phyloP scores from a whole-genome alignment of 2,329 filamentous ascomycete genomes.

The Pseudocercospora ulei region DNA sequence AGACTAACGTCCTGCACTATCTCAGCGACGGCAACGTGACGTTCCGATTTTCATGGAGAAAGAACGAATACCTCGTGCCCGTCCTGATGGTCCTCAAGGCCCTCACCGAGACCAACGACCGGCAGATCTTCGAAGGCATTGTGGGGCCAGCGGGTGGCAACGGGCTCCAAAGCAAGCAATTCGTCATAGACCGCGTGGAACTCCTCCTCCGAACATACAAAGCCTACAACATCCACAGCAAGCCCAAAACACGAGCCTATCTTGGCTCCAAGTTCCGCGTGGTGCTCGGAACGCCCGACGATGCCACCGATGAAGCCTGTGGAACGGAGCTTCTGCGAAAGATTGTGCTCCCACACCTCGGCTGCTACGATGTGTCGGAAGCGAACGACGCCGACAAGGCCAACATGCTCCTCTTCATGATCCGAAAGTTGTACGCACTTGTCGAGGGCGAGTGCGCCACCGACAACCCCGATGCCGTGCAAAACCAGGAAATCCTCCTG shows the following conservation, averaged over 20 bases:
- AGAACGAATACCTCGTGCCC: slow-evolving; percentile 92
- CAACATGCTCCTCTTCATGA: slow-evolving; percentile 88
- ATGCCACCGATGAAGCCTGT: slow-evolving; percentile 76
- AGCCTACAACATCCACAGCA: slow-evolving; percentile 72
- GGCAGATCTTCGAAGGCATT: slow-evolving; percentile 89
- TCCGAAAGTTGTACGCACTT: slow-evolving; percentile 84
- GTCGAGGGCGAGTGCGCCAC: slow-evolving; percentile 85
- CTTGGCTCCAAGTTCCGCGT: slow-evolving; percentile 85
- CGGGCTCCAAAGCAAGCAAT: slow-evolving; percentile 70
- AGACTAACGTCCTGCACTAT: slow-evolving; percentile 95
- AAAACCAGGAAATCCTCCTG: slow-evolving; percentile 89
- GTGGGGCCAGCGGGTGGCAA: slow-evolving; percentile 68
- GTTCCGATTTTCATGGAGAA: slow-evolving; percentile 95
- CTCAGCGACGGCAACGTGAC: slow-evolving; percentile 91
- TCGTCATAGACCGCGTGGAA: slow-evolving; percentile 89
- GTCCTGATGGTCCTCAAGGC: slow-evolving; percentile 96
- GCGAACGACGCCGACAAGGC: slow-evolving; percentile 86
- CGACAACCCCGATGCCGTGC: slow-evolving; percentile 93
- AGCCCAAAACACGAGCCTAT: slow-evolving; percentile 71
- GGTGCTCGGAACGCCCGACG: slow-evolving; percentile 73
- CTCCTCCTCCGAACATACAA: slow-evolving; percentile 89
- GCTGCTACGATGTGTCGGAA: slow-evolving; percentile 72
- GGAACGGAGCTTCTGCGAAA: slow-evolving; percentile 84
- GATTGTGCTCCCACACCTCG: slow-evolving; percentile 84
- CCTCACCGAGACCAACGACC: slow-evolving; percentile 87